Base-by-base conservation (phyloP, 169 alveolate species). In the Blepharisma undulans region DNA sequence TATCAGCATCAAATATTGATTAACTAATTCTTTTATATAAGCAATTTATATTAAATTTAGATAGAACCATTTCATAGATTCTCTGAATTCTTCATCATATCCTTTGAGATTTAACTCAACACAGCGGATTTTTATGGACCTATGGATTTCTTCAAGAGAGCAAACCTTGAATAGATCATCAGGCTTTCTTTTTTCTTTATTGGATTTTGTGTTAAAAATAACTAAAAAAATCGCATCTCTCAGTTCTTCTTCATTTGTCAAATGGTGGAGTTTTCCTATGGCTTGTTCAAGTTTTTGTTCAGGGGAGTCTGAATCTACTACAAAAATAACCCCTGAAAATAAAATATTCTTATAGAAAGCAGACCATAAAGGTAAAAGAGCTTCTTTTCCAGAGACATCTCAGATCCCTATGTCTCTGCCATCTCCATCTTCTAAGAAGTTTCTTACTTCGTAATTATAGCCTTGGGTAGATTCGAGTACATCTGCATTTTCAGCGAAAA, bases 211-310 rank as follows among this genome's bases (percentile, higher is more conserved):
- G 18, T 88, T 88, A 33, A 88, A 36, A n/a, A 88, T 19, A n/a
- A 88, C 87, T 88, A 88, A 61, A 76, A 88, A 88, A 18, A 61
- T 34, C 19, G 87, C 71, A 76, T 88, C 87, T 30, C 92, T 72
- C 14, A 88, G 87, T 30, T 88, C 92, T 76, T 88, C 92, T 48
- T 88, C 92, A 48, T 76, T 74, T 18, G 59, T 25, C n/a, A 88
- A 36, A 8, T n/a, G 34, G 59, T 88, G 92, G 12, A 88, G 34
- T 25, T 76, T 76, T 88, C 76, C 30, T 14, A 36, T 16, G n/a
- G 92, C 74, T 76, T 88, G 22, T 18, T 72, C 82, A 76, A 74
- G 27, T 0, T 48, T 76, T 34, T 34, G 27, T 12, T 22, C 61
- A 7, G 2, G 14, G 14, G 86, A 78, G 66, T 76, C 59, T 72